These are phyloP conservation scores for Aureobasidium lini DNA, from an alignment of 2,329 filamentous ascomycete species.

Conservation along the genomic window DNA sequence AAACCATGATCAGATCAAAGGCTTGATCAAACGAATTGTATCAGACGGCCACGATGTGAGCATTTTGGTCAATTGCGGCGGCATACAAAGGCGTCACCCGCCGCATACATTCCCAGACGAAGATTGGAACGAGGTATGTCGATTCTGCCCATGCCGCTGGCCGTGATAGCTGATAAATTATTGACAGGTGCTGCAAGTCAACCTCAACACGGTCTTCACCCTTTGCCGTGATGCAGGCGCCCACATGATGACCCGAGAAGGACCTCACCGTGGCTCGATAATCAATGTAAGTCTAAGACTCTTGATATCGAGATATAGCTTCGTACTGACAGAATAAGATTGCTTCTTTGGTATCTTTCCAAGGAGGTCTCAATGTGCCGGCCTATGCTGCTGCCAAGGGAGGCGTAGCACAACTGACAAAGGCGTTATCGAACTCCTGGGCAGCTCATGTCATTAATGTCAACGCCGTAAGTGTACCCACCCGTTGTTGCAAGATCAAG, in stretches of 20 bases:
- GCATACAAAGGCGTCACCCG: slow-evolving; percentile 23
- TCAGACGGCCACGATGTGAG: slow-evolving; percentile 19
- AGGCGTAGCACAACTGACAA: slow-evolving; percentile 75
- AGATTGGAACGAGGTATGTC: slow-evolving; percentile 34
- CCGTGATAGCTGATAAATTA: not conserved
- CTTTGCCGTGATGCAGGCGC: slow-evolving; percentile 68
- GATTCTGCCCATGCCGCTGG: no score
- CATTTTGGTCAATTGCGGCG: slow-evolving; percentile 26
- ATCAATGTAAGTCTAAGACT: slow-evolving; percentile 56
- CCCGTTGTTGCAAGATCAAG: not conserved
- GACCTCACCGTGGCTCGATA: slow-evolving; percentile 57
- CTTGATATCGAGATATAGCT: not conserved
- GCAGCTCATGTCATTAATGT: slow-evolving; percentile 69
- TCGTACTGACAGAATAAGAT: slow-evolving; percentile 18
- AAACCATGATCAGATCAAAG: slow-evolving; percentile 49
- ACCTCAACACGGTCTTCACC: slow-evolving; percentile 73
- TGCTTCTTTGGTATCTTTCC: slow-evolving; percentile 70
- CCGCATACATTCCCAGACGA: slow-evolving; percentile 24
- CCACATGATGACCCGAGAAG: slow-evolving; percentile 60
- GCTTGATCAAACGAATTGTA: slow-evolving; percentile 38
- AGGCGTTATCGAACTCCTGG: slow-evolving; percentile 83
- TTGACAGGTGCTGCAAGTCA: slow-evolving; percentile 69
- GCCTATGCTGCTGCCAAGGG: slow-evolving; percentile 84
- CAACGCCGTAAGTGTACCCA: slow-evolving; percentile 48
- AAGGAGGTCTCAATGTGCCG: slow-evolving; percentile 80